Evolutionary conservation across 305 asterid species (phyloP).

Genomic region (Fraxinus platypoda): DNA sequence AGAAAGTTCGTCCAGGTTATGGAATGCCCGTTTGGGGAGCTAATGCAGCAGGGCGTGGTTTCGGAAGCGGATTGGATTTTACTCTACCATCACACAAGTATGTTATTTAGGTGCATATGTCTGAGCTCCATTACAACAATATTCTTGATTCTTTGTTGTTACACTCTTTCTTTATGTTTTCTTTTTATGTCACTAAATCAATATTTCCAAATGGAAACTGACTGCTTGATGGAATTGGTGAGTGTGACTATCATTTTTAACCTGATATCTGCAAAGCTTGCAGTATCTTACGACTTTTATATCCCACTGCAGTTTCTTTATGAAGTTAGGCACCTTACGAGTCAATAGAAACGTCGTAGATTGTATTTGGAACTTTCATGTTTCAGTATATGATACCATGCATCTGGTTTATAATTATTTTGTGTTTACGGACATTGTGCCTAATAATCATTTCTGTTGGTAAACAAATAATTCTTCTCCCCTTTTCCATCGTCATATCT

Average conservation of each 20-base stretch:
- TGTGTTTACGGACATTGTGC: background rate
- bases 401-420: background rate
- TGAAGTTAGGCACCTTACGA: background rate
- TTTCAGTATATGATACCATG: background rate
- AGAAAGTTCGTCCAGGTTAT: constrained; percentile 71
- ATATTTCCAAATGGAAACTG: background rate
- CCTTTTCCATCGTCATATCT: background rate
- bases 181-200: background rate
- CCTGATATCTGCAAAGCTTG: background rate
- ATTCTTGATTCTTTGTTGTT: constrained; percentile 1
- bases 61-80: constrained; percentile 93
- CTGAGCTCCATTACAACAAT: background rate
- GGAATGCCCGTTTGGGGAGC: constrained; percentile 71
- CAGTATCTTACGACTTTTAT: background rate
- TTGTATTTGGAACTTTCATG: background rate
- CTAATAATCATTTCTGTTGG: background rate
- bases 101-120: constrained; percentile 23
- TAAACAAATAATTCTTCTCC: background rate
- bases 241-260: background rate
- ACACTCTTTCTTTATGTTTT: background rate
- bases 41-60: constrained; percentile 78
- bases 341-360: background rate
- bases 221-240: background rate
- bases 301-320: background rate
- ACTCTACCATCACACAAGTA: constrained; percentile 99